Evolutionary conservation across 169 alveolate genomes (phyloP).

Genomic region (Eimeria brunetti): DNA sequence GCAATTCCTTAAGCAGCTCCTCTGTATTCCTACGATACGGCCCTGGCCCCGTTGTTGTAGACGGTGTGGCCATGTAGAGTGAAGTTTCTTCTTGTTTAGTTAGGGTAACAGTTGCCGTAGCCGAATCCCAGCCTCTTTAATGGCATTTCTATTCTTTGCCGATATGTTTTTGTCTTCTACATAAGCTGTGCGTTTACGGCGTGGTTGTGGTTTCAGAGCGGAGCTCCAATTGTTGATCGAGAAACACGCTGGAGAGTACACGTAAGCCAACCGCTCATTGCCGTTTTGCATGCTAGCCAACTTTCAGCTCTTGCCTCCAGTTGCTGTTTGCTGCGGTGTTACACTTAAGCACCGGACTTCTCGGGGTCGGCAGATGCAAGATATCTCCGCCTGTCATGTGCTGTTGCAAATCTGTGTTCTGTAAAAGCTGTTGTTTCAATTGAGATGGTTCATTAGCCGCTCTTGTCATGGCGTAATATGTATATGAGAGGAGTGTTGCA

Average conservation of each 20-base stretch:
- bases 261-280: slow-evolving; percentile 20
- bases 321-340: not conserved
- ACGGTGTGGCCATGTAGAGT: not conserved
- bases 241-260: slow-evolving; percentile 66
- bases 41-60: not conserved
- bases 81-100: not conserved
- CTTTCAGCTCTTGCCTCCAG: not conserved
- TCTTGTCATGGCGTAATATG: not conserved
- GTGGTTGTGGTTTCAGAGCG: slow-evolving; percentile 14
- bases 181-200: not conserved
- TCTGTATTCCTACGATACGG: not conserved
- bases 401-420: not conserved
- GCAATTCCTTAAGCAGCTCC: not conserved
- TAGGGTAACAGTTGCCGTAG: not conserved
- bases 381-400: not conserved
- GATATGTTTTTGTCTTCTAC: not conserved
- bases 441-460: not conserved
- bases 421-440: not conserved
- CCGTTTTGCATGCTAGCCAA: not conserved
- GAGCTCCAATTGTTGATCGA: slow-evolving; percentile 64
- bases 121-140: not conserved
- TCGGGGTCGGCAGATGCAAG: not conserved
- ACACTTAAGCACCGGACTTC: not conserved
- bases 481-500: no score
- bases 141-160: not conserved